Base-by-base conservation (phyloP, 495 filamentous ascomycete genomes). In the Aspergillus funiculosus region DNA sequence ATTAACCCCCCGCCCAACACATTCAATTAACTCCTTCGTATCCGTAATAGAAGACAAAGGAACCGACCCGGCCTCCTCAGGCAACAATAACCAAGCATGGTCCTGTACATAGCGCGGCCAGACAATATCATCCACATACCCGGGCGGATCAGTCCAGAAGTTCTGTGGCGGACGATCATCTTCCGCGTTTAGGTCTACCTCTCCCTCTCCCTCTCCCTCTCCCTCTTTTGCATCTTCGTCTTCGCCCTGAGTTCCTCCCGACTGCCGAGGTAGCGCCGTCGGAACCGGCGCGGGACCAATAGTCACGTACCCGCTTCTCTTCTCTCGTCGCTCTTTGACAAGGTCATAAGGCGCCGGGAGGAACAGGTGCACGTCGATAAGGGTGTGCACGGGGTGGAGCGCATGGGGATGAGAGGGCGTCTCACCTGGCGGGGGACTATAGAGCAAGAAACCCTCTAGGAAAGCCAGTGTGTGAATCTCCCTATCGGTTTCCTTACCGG, bases 141-240 rank as follows among this genome's bases (percentile, higher is more conserved):
- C 89, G 1, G 85, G 86, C 1, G 92, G 92, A 61, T 98, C 92
- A 14, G 78, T 74, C 92, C 91, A 98, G 68, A 94, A 96, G 11
- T 90, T 90, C 61, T 80, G 78, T 7, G 79, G 62, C 10, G 70
- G 58, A 9, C 59, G 56, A 56, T 69, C 64, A 56, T 66, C 64
- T 35, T 68, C 64, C 2, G 30, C 55, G 4, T 71, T 57, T 10
- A 70, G 46, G 39, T 71, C 67, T 8, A 73, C 52, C 20, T 59
- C 56, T 11, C 15, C 42, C 8, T 46, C 31, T 0, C 1, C 3
- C 28, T 41, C 32, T 39, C 21, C 32, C 10, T 34, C 40, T 20
- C 6, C 26, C 11, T 4, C 4, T 22, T 18, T 31, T 4, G 22
- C 26, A 18, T 15, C 14, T 7, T n/a, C n/a, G n/a, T n/a, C n/a